Evolutionary conservation across 1,284 basidiomycete genomes (phyloP), one percentile per base, ranked within the genome.

Genomic region (Chalciporus sp.): DNA sequence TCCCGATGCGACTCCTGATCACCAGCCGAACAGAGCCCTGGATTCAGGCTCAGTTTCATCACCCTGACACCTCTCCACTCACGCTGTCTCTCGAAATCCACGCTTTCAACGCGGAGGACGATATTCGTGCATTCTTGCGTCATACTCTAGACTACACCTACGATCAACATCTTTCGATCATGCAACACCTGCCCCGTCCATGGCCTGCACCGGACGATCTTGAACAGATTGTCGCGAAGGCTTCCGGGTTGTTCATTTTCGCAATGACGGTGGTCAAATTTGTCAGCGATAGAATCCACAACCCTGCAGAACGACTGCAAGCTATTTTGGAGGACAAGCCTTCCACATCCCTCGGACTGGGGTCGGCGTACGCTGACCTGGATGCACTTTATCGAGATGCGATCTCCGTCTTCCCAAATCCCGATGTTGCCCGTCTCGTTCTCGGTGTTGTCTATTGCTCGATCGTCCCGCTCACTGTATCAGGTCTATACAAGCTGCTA

Each of bases 211-310:
- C 54, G 0, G 52, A 58, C 0, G 59, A 63, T 1, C 51, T 71
- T 1, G 58, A 60, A 9, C 53, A 42, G 0, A 45, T 70, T 1
- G 58, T 64, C 23, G 49, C 37, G n/a, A 67, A 60, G 43, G 57
- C 68, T 2, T 49, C 39, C 6, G 69, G 67, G 8, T 26, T 71
- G 12, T 70, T 70, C 41, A 67, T 63, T 7, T 63, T 63, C 29
- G 65, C 69, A 0, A 40, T 53, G 14, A 66, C 56, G 0, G 56
- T 66, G n/a, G 53, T 50, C 56, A 66, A 66, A 26, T 63, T 63
- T 10, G 47, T 61, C 0, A 53, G 58, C 20, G 58, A 28, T 12
- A 55, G 41, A 42, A 47, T 28, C 10, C 50, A 63, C 12, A 47
- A 61, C 44, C 63, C 63, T 0, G n/a, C 49, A 3, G 2, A 33